Percentiles rank a stretch among this genome's conserved stretches.
Conservation (phyloP, 1,284 basidiomycete species). For the Sparassis latifolia region DNA sequence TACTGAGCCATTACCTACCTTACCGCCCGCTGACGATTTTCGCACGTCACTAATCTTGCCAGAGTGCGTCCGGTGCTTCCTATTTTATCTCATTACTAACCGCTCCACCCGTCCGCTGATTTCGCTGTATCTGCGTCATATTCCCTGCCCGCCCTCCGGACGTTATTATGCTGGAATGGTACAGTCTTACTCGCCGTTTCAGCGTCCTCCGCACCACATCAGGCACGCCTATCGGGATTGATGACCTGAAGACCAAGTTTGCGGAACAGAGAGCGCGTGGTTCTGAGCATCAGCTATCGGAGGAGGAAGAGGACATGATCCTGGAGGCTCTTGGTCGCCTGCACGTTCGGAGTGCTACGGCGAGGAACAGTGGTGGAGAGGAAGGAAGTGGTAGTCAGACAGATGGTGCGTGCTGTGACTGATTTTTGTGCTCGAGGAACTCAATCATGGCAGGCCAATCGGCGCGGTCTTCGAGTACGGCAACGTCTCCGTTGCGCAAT, state of each 20-base stretch:
- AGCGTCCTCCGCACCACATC: slow-evolving; percentile 64
- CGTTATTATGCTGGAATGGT: slow-evolving; percentile 23
- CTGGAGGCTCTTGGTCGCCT: slow-evolving; percentile 62
- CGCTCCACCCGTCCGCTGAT: slow-evolving; percentile 1
- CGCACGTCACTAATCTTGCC: slow-evolving; percentile 77
- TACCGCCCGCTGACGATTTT: slow-evolving; percentile 68
- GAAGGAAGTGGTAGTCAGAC: slow-evolving; percentile 9
- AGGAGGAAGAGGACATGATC: slow-evolving; percentile 79
- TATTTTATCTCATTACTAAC: slow-evolving; percentile 12
- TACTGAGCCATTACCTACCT: slow-evolving; percentile 39
- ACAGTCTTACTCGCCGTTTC: slow-evolving; percentile 72
- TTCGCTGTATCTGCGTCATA: slow-evolving; percentile 8
- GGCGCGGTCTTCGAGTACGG: slow-evolving; percentile 36
- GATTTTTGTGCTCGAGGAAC: slow-evolving; percentile 23
- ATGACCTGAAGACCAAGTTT: slow-evolving; percentile 57
- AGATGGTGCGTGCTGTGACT: slow-evolving; percentile 13
- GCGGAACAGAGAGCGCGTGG: slow-evolving; percentile 71
- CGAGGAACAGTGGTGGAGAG: slow-evolving; percentile 8
- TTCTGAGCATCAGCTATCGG: slow-evolving; percentile 57
- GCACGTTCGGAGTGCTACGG: slow-evolving; percentile 29
- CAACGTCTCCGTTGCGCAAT: slow-evolving; percentile 30
- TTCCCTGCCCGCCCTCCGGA: slow-evolving; percentile 12
- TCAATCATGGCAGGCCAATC: slow-evolving; percentile 28
- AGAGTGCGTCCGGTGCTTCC: slow-evolving; percentile 48
- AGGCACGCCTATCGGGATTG: slow-evolving; percentile 56